Evolutionary conservation across 2,329 filamentous ascomycete species (phyloP).

Genomic region (Metarhizium sp.): DNA sequence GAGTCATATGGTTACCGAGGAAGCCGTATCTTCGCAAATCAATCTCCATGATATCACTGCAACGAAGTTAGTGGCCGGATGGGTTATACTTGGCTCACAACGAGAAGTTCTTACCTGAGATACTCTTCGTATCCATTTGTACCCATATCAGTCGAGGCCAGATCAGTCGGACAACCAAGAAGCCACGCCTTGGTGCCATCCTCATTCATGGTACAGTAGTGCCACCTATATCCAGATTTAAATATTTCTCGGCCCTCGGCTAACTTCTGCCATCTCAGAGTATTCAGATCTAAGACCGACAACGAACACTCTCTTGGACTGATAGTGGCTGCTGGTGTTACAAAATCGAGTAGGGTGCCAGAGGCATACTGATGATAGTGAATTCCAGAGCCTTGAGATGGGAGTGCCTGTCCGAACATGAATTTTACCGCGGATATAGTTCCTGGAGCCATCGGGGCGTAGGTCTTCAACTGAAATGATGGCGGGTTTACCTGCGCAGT

Average conservation of each 20-base stretch:
- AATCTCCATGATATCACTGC: constrained; percentile 79
- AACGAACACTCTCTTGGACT: constrained; percentile 81
- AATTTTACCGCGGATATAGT: constrained; percentile 87
- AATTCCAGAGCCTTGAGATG: constrained; percentile 79
- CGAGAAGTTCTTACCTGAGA: constrained; percentile 41
- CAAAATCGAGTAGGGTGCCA: constrained; percentile 84
- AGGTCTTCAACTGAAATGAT: constrained; percentile 57
- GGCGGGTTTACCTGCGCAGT: constrained; percentile 58
- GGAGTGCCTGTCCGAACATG: constrained; percentile 68
- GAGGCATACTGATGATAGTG: constrained; percentile 96
- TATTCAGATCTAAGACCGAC: constrained; percentile 78
- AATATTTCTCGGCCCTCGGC: constrained; percentile 94
- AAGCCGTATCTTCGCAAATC: constrained; percentile 88
- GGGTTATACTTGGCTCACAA: neutral
- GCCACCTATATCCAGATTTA: constrained; percentile 86
- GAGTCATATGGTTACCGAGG: constrained; percentile 64
- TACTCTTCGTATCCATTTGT: constrained; percentile 77
- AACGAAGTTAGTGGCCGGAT: neutral
- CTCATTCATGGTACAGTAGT: constrained; percentile 94
- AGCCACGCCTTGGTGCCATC: constrained; percentile 96
- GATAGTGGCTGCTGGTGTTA: constrained; percentile 83
- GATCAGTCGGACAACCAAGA: constrained; percentile 79
- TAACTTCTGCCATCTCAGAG: constrained; percentile 86
- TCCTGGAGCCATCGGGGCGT: constrained; percentile 78
- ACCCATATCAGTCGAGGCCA: constrained; percentile 52